Base-by-base conservation (phyloP, 495 filamentous ascomycete species). In the Aspergillus baeticus region DNA sequence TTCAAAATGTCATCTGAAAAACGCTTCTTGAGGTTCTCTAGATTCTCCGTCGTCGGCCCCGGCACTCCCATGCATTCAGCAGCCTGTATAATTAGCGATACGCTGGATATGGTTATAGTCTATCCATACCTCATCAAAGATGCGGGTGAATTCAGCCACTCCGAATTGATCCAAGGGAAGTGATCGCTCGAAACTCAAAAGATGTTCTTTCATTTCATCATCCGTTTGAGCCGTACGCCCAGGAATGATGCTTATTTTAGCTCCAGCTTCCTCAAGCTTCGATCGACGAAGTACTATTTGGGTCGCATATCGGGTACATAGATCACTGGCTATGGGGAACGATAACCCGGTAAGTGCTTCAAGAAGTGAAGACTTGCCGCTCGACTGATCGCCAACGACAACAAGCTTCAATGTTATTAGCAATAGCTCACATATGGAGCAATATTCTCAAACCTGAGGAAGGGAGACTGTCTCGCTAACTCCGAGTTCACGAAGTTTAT, bases 231-330 rank as follows among this genome's bases (percentile, higher is more conserved):
- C 35, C 18, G 55, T 57, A 6, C 66, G 69, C 6, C 62, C 54
- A 14, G 57, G 69, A 22, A 74, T 69, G 10, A 73, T 67, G 0
- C 67, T 67, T 0, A 69, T 60, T 10, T 38, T 51, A 6, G 67
- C 64, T 17, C 39, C 50, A 6, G 63, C 60, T 5, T 67, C 43
- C 18, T 65, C 57, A 5, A 51, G 46, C 1, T 69, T 39, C 5
- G 69, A 51, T 7, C 81, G 77, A 29, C 77, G 79, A 50, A 74
- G 80, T 1, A 74, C 78, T 51, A 86, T 86, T 61, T 86, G 77
- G 0, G 82, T 86, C 2, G 79, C 81, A 53, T 79, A 82, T 0
- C 83, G 71, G 0, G 84, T 87, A 60, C 80, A 84, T 14, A 84
- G 73, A n/a, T 75, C 75, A 10, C 67, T 67, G 29, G 67, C 73